Evolutionary conservation across 2,329 filamentous ascomycete species (phyloP).

Genomic region (Pseudopyrenochaeta lycopersici): DNA sequence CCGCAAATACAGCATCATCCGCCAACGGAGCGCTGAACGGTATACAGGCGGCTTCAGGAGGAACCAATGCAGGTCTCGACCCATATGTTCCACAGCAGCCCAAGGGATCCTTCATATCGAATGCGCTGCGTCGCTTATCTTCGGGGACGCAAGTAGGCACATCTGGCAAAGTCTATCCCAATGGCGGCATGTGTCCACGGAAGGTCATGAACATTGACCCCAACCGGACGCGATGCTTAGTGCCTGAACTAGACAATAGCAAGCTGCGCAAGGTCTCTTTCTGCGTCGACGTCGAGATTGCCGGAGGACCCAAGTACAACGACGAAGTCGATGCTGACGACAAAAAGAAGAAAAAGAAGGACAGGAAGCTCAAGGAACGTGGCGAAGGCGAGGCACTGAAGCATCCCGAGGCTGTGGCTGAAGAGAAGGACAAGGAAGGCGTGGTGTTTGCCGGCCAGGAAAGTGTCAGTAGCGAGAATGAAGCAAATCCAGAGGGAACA

Average conservation of each 20-base stretch:
- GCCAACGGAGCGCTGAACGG: constrained; percentile 51
- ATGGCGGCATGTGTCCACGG: constrained; percentile 79
- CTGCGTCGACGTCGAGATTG: constrained; percentile 97
- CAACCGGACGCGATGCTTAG: constrained; percentile 78
- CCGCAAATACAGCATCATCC: constrained; percentile 62
- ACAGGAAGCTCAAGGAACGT: constrained; percentile 69
- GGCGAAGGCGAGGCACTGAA: constrained; percentile 80
- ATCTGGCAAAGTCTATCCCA: constrained; percentile 62
- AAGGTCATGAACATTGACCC: constrained; percentile 85
- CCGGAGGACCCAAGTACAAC: constrained; percentile 79
- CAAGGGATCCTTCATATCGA: constrained; percentile 78
- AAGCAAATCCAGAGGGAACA: constrained; percentile 52
- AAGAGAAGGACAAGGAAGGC: constrained; percentile 65
- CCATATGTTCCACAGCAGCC: constrained; percentile 80
- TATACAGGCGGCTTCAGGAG: constrained; percentile 41
- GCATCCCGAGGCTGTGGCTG: constrained; percentile 63
- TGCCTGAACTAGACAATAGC: constrained; percentile 79
- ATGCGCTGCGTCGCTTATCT: constrained; percentile 82
- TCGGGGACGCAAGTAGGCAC: constrained; percentile 60
- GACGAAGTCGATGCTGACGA: constrained; percentile 64
- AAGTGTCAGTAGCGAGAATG: constrained; percentile 53
- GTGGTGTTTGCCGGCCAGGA: constrained; percentile 44
- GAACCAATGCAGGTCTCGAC: constrained; percentile 48
- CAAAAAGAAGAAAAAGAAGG: constrained; percentile 61
- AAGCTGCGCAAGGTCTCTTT: constrained; percentile 92